Evolutionary conservation across 345 rosid species (phyloP).

Genomic region (Populus deltoides): DNA sequence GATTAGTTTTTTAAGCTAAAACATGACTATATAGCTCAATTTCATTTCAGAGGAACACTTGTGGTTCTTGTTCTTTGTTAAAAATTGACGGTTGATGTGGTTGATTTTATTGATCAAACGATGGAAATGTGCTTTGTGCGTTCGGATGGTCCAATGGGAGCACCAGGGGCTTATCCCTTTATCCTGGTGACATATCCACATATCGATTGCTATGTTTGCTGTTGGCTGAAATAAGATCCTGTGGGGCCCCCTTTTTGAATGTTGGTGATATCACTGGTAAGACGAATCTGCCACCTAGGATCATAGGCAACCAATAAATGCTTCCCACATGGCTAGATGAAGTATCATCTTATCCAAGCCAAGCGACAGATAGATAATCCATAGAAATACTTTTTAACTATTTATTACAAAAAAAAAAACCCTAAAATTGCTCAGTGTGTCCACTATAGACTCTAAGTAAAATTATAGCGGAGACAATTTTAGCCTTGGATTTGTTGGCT

Average conservation of each 20-base stretch:
- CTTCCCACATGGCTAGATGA: too few relatives aligned
- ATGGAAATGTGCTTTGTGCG: constrained; percentile 20
- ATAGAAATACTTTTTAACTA: too few relatives aligned
- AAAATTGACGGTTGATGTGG: constrained; percentile 16
- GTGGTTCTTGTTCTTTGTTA: constrained; percentile 35
- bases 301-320: too few relatives aligned
- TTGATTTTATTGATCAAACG: constrained; percentile 29
- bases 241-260: constrained; percentile 28
- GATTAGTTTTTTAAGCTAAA: not conserved
- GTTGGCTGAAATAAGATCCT: constrained; percentile 53
- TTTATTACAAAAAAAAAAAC: too few relatives aligned
- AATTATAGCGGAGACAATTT: too few relatives aligned
- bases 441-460: too few relatives aligned
- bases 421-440: too few relatives aligned
- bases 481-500: too few relatives aligned
- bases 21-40: constrained; percentile 19
- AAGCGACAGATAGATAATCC: not conserved
- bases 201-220: constrained; percentile 37
- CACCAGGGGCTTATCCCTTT: constrained; percentile 37
- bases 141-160: constrained; percentile 35
- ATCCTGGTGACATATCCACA: constrained; percentile 52
- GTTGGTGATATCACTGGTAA: too few relatives aligned
- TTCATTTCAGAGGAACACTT: constrained; percentile 11
- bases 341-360: too few relatives aligned
- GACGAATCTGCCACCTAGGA: too few relatives aligned